A percentile compares a stretch with the other conserved stretches of the same genome.
These are phyloP conservation scores for Ceratocystis diversiconidia DNA, from an alignment of 2,329 filamentous ascomycete species.

Conservation along the genomic window DNA sequence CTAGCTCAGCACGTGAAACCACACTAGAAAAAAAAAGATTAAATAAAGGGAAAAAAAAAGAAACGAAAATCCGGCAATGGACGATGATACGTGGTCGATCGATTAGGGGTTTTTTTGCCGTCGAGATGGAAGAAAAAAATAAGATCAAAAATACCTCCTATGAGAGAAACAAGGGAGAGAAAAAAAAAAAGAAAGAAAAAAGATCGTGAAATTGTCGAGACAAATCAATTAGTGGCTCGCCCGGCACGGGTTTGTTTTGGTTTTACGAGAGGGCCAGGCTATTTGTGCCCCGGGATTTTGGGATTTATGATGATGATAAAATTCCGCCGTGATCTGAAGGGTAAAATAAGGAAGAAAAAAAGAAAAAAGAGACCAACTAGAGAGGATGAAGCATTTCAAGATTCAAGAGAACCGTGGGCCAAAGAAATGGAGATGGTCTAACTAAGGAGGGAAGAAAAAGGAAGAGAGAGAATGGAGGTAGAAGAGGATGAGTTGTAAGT, in stretches of 20 bases:
- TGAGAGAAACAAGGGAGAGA: constrained; percentile 13
- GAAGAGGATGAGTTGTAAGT: neutral
- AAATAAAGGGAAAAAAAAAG: constrained; percentile 18
- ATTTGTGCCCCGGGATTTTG: neutral
- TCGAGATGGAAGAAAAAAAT: constrained; percentile 17
- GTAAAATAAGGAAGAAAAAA: constrained; percentile 1
- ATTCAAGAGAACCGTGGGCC: neutral
- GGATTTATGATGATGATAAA: neutral
- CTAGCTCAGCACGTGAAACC: neutral
- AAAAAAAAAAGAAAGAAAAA: constrained; percentile 12
- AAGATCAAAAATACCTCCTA: constrained; percentile 10
- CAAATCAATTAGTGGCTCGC: neutral
- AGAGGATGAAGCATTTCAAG: neutral
- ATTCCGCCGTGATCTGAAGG: neutral
- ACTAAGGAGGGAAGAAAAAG: neutral
- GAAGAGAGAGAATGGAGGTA: neutral
- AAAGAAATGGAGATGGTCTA: neutral
- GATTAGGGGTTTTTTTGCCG: neutral
- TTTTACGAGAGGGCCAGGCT: neutral
- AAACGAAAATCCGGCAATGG: neutral
- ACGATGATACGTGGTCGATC: neutral
- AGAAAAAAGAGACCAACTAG: neutral
- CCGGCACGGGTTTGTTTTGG: neutral
- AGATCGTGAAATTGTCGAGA: neutral
- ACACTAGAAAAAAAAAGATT: constrained; percentile 18